phyloP scores from a whole-genome alignment of 176 grass and related monocot species.

The Bonia amplexicaulis region DNA sequence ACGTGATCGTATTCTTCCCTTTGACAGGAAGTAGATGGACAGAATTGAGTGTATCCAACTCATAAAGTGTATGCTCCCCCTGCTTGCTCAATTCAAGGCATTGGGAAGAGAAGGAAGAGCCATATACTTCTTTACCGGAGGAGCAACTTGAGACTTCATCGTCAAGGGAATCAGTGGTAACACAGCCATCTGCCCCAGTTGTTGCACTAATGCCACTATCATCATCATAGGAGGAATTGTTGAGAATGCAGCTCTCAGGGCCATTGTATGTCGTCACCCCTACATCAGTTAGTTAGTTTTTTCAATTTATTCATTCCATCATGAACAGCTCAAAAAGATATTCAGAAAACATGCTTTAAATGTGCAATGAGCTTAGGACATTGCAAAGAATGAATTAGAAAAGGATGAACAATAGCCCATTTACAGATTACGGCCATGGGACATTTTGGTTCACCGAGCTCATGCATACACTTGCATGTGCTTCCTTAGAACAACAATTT shows the following conservation, averaged over 20 bases:
- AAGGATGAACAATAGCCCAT: background rate
- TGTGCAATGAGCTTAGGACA: background rate
- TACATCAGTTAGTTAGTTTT: conserved; percentile 29
- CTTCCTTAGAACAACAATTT: background rate
- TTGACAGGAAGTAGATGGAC: conserved; percentile 59
- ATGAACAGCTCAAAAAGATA: background rate
- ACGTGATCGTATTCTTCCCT: conserved; percentile 66
- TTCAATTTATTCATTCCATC: background rate
- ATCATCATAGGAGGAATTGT: conserved; percentile 66
- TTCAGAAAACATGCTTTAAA: background rate
- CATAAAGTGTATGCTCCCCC: conserved; percentile 58
- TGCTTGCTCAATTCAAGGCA: conserved; percentile 53
- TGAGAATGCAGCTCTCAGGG: conserved; percentile 76
- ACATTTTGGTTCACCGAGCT: background rate
- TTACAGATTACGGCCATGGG: background rate
- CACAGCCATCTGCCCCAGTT: conserved; percentile 56
- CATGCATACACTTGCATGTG: background rate
- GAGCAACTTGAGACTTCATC: conserved; percentile 91
- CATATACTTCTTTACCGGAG: conserved; percentile 69
- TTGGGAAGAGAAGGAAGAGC: conserved; percentile 70
- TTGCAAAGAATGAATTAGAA: background rate
- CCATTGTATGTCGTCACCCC: conserved; percentile 83
- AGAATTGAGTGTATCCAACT: conserved; percentile 39
- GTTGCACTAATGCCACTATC: conserved; percentile 65
- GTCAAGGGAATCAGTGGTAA: conserved; percentile 63